Percentiles rank a stretch among this genome's conserved stretches.
Conservation (phyloP, 1,139 yeast genomes). For the Saccharomyces hybrid region DNA sequence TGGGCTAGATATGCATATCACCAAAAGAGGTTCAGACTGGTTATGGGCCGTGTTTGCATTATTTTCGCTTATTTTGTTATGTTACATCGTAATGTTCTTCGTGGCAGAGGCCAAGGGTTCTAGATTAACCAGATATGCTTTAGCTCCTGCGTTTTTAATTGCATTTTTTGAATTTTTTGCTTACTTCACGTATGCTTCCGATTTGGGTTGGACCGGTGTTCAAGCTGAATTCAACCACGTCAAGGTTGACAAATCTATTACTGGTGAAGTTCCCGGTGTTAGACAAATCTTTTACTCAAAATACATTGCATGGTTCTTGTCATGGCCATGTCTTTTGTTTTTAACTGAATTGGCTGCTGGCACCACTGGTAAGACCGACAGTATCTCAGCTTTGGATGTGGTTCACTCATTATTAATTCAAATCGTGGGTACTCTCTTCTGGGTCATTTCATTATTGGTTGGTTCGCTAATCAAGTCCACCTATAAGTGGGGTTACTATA, state of each 20-base stretch:
- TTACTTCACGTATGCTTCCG: conserved; percentile 55
- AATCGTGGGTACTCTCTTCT: conserved; percentile 34
- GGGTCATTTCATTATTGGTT: conserved; percentile 43
- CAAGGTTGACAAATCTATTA: conserved; percentile 11
- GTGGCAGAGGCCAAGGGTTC: conserved; percentile 34
- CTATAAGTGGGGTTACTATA: conserved; percentile 53
- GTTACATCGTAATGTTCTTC: conserved; percentile 38
- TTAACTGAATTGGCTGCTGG: conserved; percentile 21
- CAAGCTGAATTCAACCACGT: conserved; percentile 48
- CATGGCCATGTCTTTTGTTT: conserved; percentile 34
- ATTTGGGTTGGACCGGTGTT: conserved; percentile 49
- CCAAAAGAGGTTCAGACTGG: conserved; percentile 61
- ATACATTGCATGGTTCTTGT: conserved; percentile 57
- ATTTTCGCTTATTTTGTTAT: conserved; percentile 40
- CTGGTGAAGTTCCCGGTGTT: conserved; percentile 29
- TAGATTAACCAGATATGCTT: conserved; percentile 36
- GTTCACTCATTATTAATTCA: conserved; percentile 27
- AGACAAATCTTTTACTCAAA: conserved; percentile 59
- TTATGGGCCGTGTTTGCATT: conserved; percentile 58
- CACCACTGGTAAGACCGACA: conserved; percentile 9
- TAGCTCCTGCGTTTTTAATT: conserved; percentile 41
- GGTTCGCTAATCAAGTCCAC: conserved; percentile 42
- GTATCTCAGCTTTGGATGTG: conserved; percentile 16
- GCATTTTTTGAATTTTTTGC: conserved; percentile 41
- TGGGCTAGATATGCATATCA: conserved; percentile 44